Evolutionary conservation across 805 yeast genomes (phyloP), one percentile per base, ranked within the genome.

Genomic region (Yarrowia keelungensis): DNA sequence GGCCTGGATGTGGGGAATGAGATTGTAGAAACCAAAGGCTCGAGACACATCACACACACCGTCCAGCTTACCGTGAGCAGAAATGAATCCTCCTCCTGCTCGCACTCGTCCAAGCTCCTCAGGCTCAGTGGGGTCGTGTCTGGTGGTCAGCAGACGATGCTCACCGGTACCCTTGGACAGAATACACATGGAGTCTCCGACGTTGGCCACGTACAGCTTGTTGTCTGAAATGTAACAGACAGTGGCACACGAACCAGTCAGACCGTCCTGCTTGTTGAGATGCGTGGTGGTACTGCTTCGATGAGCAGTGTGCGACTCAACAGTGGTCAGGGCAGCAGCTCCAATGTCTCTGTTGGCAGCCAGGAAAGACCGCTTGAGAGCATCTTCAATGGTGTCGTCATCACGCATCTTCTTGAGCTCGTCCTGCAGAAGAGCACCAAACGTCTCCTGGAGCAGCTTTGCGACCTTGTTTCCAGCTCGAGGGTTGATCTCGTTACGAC

Each of bases 51-150:
- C 88, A 15, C 91, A 83, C 38, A 86, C 87, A 49, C 96, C 96
- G 76, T 94, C 97, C 54, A 92, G 83, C 71, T 89, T 88, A 67
- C 94, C 97, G 74, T 89, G 90, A 19, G 90, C 89, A 10, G 91
- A 86, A 11, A 95, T 97, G 76, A 85, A 89, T 1, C 98, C 98
- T 67, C 98, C 98, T 32, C 96, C 86, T 1, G 90, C 90, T 74
- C 98, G 83, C 59, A 95, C 91, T 73, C 97, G 82, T n/a, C 75
- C 78, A 16, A 81, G 72, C 75, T 92, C 97, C 51, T 81, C 82
- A 39, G 89, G 82, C 36, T 84, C 86, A 5, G 95, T 89, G 9
- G 98, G 98, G 71, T 89, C 92, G 77, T 95, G 98, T 69, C 88
- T 86, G 26, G 84, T 86, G 1, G 97, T 89, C 50, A 95, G 80